Evolutionary conservation across 164 flowering plant species (phyloP).

Genomic region (Chimonanthus salicifolius): DNA sequence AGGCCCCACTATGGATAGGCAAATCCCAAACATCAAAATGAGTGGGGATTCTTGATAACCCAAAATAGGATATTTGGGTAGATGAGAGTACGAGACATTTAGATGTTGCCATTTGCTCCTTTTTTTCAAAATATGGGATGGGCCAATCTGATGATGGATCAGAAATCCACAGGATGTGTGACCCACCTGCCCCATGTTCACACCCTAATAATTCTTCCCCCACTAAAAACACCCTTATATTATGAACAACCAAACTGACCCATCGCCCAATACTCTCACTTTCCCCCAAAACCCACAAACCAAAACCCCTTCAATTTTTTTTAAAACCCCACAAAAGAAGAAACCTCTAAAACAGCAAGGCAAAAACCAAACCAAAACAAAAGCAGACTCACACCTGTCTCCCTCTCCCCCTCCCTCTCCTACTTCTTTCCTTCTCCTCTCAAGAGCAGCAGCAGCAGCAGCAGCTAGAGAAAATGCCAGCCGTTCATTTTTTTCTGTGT

Average conservation of each 20-base stretch:
- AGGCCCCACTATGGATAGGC: too few species aligned
- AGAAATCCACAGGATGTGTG: neutral
- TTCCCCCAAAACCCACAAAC: neutral
- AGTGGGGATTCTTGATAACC: too few species aligned
- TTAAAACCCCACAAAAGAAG: neutral
- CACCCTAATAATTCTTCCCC: neutral
- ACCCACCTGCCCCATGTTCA: neutral
- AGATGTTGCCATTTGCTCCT: too few species aligned
- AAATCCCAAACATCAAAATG: too few species aligned
- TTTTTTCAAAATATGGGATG: too few species aligned
- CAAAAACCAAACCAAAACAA: neutral
- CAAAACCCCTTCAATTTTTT: neutral
- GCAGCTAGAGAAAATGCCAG: constrained; percentile 12
- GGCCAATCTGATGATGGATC: too few species aligned
- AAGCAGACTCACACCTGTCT: neutral
- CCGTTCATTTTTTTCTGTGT: constrained; percentile 18
- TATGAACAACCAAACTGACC: neutral
- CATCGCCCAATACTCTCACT: neutral
- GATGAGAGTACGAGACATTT: too few species aligned
- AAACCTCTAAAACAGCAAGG: too few species aligned
- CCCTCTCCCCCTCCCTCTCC: constrained; percentile 8
- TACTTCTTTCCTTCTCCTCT: neutral
- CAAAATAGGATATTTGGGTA: too few species aligned
- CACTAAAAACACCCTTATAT: neutral
- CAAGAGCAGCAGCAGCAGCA: neutral